These are phyloP conservation scores for Fagus sylvatica DNA, from an alignment of 306 rosid genomes.

Conservation along the genomic window DNA sequence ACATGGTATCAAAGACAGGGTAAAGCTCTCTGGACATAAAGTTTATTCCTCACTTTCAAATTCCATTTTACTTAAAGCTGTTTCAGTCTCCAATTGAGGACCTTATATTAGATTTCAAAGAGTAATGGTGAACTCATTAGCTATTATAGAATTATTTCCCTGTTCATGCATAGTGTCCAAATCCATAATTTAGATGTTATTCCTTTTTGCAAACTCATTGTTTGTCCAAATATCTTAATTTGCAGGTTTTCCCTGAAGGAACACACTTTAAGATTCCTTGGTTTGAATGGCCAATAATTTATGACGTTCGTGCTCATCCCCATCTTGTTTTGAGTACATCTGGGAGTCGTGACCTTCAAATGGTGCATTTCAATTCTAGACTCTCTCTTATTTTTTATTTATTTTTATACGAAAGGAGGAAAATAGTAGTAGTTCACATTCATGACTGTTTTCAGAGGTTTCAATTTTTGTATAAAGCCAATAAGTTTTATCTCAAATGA, in stretches of 20 bases:
- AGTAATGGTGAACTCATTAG: too few species aligned
- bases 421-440: too few species aligned
- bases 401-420: neutral
- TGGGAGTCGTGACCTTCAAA: conserved; percentile 61
- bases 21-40: neutral
- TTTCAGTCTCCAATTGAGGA: too few species aligned
- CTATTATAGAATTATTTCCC: neutral
- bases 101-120: too few species aligned
- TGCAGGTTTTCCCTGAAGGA: conserved; percentile 59
- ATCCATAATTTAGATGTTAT: too few species aligned
- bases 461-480: too few species aligned
- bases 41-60: neutral
- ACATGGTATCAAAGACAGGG: conserved; percentile 78
- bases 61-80: too few species aligned
- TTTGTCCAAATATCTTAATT: neutral
- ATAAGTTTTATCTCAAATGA: too few species aligned
- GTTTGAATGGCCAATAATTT: conserved; percentile 58
- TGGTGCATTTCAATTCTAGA: conserved; percentile 25
- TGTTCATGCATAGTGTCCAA: neutral
- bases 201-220: neutral
- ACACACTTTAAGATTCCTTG: conserved; percentile 56
- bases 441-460: too few species aligned
- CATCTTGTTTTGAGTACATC: conserved; percentile 41
- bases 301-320: conserved; percentile 56
- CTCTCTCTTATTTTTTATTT: neutral